Percentiles rank a stretch among this genome's conserved stretches.
Evolutionary conservation across 805 yeast genomes (phyloP).

Genomic region (Kuraishia capsulata): DNA sequence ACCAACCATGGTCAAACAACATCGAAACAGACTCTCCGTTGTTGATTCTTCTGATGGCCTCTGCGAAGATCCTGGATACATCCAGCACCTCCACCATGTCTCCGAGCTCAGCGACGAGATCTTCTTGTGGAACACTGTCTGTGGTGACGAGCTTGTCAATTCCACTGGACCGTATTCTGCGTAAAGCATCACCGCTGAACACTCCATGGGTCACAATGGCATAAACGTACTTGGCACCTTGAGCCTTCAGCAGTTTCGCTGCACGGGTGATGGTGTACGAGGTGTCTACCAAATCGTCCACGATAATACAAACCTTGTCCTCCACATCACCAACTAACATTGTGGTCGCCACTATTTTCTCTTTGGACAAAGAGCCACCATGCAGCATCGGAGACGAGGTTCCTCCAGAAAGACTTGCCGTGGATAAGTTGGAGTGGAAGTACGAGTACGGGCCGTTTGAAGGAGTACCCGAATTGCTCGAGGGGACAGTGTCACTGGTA

Average conservation of each 20-base stretch:
- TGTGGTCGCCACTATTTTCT: conserved; percentile 55
- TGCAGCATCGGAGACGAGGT: conserved; percentile 4
- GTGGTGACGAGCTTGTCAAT: conserved; percentile 86
- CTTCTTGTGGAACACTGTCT: conserved; percentile 81
- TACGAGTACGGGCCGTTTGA: neutral
- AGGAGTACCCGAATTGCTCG: conserved; percentile 3
- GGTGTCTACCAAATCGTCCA: conserved; percentile 93
- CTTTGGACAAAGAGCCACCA: conserved; percentile 5
- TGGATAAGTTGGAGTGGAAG: conserved; percentile 9
- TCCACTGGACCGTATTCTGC: conserved; percentile 52
- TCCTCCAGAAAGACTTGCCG: conserved; percentile 9
- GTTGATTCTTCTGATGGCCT: conserved; percentile 91
- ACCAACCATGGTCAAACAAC: conserved; percentile 82
- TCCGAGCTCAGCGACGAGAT: conserved; percentile 43
- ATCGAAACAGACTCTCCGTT: conserved; percentile 94
- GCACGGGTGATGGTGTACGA: conserved; percentile 89
- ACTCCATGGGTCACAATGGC: conserved; percentile 91
- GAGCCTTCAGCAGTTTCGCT: conserved; percentile 83
- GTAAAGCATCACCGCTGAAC: conserved; percentile 84
- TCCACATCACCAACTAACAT: conserved; percentile 95
- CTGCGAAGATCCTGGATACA: conserved; percentile 82
- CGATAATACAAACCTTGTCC: conserved; percentile 76
- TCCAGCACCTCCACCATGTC: conserved; percentile 73
- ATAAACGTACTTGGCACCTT: conserved; percentile 81
- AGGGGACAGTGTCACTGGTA: conserved; percentile 19